Evolutionary conservation across 2,329 filamentous ascomycete genomes (phyloP).

Genomic region (Aspergillus carbonarius): DNA sequence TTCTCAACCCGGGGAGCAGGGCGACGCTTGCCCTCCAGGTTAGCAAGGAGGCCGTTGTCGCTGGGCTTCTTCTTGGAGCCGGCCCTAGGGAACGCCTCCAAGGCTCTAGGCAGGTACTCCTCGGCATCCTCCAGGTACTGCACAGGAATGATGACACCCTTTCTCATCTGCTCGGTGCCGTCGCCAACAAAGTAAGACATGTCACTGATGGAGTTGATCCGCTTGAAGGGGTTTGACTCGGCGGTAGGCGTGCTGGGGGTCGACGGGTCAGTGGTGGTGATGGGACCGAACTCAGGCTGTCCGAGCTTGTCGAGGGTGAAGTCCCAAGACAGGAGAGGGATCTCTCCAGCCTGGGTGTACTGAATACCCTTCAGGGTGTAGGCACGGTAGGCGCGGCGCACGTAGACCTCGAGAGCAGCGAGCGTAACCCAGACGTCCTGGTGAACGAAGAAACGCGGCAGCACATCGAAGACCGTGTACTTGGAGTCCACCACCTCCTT

Average conservation of each 20-base stretch:
- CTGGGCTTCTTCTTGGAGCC: slow-evolving; percentile 57
- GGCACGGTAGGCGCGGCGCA: slow-evolving; percentile 93
- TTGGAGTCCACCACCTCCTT: slow-evolving; percentile 99
- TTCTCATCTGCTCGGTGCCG: slow-evolving; percentile 71
- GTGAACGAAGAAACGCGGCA: slow-evolving; percentile 93
- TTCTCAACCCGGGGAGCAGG: slow-evolving; percentile 55
- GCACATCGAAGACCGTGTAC: slow-evolving; percentile 95
- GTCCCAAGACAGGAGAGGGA: slow-evolving; percentile 88
- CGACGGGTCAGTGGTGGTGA: slow-evolving; percentile 74
- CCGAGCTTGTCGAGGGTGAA: slow-evolving; percentile 93
- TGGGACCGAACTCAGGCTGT: slow-evolving; percentile 81
- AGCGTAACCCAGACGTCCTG: slow-evolving; percentile 91
- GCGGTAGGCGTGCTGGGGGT: slow-evolving; percentile 72
- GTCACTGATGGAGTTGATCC: slow-evolving; percentile 92
- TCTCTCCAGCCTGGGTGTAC: slow-evolving; percentile 70
- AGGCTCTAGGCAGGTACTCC: slow-evolving; percentile 76
- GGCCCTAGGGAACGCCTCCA: slow-evolving; percentile 73
- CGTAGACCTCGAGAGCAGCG: slow-evolving; percentile 92
- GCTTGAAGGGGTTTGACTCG: slow-evolving; percentile 67
- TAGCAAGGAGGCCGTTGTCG: slow-evolving; percentile 63
- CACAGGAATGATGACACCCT: slow-evolving; percentile 92
- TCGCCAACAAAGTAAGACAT: slow-evolving; percentile 83
- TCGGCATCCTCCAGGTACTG: slow-evolving; percentile 93
- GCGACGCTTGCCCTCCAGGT: slow-evolving; percentile 71
- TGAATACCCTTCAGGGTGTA: slow-evolving; percentile 88